phyloP scores from a whole-genome alignment of 495 filamentous ascomycete genomes.

The Neurospora sp. region DNA sequence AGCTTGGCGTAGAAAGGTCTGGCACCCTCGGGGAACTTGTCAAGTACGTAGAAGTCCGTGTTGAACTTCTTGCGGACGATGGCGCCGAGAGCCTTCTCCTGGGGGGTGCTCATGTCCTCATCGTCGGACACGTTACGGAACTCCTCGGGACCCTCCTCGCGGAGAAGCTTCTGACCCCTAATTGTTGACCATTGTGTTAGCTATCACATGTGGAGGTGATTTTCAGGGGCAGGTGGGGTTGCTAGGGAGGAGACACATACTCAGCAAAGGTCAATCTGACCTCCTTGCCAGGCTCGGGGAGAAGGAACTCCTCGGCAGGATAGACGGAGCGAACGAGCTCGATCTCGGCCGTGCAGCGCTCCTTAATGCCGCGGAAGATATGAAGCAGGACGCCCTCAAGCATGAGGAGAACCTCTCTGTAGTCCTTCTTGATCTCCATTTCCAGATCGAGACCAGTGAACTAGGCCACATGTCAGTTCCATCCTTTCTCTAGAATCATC shows the following conservation, averaged over 20 bases:
- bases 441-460: constrained; percentile 97
- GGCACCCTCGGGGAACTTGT: constrained; percentile 79
- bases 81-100: constrained; percentile 85
- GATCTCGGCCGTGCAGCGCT: constrained; percentile 58
- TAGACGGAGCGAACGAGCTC: constrained; percentile 55
- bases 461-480: not conserved
- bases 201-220: not conserved
- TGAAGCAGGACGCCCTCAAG: constrained; percentile 78
- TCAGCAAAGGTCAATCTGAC: constrained; percentile 78
- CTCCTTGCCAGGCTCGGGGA: constrained; percentile 51
- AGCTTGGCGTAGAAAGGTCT: constrained; percentile 89
- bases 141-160: constrained; percentile 67
- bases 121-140: constrained; percentile 56
- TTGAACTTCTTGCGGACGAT: constrained; percentile 73
- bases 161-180: constrained; percentile 61
- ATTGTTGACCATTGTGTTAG: not conserved
- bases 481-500: not conserved
- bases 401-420: constrained; percentile 73
- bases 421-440: constrained; percentile 85
- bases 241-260: not conserved
- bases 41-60: constrained; percentile 86
- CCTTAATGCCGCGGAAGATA: constrained; percentile 72
- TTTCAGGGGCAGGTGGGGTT: not conserved
- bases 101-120: constrained; percentile 72
- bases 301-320: constrained; percentile 44